Conservation (phyloP, 192 early-diverging fungal species). For the Coemansia aciculifera region DNA sequence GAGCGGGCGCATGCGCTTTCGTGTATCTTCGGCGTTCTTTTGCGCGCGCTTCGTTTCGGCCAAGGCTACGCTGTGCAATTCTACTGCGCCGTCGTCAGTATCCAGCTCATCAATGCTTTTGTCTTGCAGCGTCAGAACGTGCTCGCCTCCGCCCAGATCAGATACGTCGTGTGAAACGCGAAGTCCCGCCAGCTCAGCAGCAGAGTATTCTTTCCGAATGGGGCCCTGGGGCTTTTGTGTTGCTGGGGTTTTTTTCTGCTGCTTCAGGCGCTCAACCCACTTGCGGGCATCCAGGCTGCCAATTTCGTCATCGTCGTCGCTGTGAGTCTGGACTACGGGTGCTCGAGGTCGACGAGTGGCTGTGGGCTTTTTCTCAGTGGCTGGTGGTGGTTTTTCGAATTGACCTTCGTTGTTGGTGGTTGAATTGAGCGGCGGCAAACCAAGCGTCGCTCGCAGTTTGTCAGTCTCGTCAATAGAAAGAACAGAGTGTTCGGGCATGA, state of each 20-base stretch:
- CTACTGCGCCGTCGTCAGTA: conserved; percentile 61
- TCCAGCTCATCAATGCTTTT: conserved; percentile 63
- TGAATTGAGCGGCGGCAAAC: too few relatives aligned
- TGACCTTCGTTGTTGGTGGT: too few relatives aligned
- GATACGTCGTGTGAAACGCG: conserved; percentile 63
- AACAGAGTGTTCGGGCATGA: not conserved
- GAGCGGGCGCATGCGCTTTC: not conserved
- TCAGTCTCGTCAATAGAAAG: too few relatives aligned
- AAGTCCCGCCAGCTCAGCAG: conserved; percentile 68
- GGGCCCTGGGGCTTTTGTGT: not conserved
- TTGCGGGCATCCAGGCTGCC: conserved; percentile 62
- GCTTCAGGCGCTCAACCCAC: conserved; percentile 67
- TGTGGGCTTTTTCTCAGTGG: not conserved
- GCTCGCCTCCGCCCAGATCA: conserved; percentile 56
- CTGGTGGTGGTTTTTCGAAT: too few relatives aligned
- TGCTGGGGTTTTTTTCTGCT: conserved; percentile 55
- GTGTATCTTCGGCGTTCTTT: conserved; percentile 76
- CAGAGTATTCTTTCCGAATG: conserved; percentile 7
- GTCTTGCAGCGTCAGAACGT: conserved; percentile 88
- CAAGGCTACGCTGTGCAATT: conserved; percentile 69
- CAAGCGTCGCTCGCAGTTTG: too few relatives aligned
- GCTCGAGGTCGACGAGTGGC: not conserved
- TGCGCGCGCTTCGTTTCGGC: conserved; percentile 66
- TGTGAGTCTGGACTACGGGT: conserved; percentile 61
- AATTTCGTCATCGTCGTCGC: conserved; percentile 35